Evolutionary conservation across 768 basidiomycete genomes (phyloP), one percentile per base, ranked within the genome.

Genomic region (Tubosaeta sp.): DNA sequence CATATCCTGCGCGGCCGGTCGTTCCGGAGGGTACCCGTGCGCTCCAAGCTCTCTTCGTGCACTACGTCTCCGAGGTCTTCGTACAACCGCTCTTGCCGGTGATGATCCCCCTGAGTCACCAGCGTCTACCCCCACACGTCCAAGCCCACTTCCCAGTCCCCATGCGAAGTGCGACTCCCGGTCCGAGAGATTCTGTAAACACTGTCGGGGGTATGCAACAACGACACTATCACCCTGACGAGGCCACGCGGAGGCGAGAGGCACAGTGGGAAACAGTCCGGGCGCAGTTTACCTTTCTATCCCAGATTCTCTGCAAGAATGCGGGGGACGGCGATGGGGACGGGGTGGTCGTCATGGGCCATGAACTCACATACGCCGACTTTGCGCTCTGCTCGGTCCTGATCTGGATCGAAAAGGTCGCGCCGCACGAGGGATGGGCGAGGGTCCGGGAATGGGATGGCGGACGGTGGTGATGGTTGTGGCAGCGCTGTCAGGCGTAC

Each of bases 381-480:
- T 88, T 89, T 62, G 81, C 84, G 5, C 67, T 90, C 19, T 86
- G 85, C 57, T 80, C 87, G 0, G 77, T 86, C 16, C 67, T 89
- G 38, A 77, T 88, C 43, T 90, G 85, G 86, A 83, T 88, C 38
- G 82, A 88, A 63, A 74, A 79, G 44, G 80, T 88, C 62, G 79
- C 85, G 4, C 77, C 84, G n/a, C 81, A 84, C 51, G 85, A 88
- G 56, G 85, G 83, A 13, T 90, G 87, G 87, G 71, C 75, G 22
- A 71, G 81, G 48, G 76, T 89, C n/a, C 69, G 80, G 46, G 75
- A 78, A 26, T 89, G 86, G 86, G 83, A 86, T 59, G 75, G 73
- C 4, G 85, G 87, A 4, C 65, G 86, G 39, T 90, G 87, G 87
- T 69, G 73, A 45, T 71, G 77, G 43, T 68, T 90, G 46, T 81